Conservation (phyloP, 225 moss, liverwort and hornwort genomes). For the Pleurozium schreberi region DNA sequence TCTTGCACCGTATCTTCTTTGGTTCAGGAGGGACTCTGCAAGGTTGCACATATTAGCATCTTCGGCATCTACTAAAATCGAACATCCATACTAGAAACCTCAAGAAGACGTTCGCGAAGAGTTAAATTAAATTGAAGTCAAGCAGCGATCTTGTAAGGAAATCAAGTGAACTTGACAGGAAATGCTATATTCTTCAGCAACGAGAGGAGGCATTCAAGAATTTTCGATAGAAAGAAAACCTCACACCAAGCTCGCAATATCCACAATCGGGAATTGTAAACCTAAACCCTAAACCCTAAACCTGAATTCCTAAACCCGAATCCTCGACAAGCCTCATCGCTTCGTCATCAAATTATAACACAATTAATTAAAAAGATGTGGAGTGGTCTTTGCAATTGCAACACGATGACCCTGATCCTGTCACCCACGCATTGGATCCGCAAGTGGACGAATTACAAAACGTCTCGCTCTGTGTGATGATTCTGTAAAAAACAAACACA, state of each 20-base stretch:
- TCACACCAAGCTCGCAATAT: background rate
- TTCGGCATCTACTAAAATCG: background rate
- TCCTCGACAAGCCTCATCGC: background rate
- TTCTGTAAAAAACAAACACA: background rate
- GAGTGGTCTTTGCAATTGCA: background rate
- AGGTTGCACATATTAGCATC: background rate
- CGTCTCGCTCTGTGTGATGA: background rate
- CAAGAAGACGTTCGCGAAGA: background rate
- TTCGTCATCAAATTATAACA: background rate
- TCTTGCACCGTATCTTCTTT: conserved; percentile 54
- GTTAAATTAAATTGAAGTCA: background rate
- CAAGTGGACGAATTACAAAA: background rate
- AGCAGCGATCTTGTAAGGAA: background rate
- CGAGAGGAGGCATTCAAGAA: background rate
- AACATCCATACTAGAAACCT: background rate
- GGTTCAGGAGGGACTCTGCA: conserved; percentile 69
- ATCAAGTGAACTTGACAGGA: background rate
- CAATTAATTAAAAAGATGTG: background rate
- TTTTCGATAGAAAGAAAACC: background rate
- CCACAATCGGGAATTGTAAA: background rate
- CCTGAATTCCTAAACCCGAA: background rate
- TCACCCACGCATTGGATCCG: background rate
- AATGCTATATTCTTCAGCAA: background rate
- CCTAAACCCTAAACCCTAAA: background rate
- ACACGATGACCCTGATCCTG: background rate